Evolutionary conservation across 768 basidiomycete genomes (phyloP).

Genomic region (Pleurotus eryngii): DNA sequence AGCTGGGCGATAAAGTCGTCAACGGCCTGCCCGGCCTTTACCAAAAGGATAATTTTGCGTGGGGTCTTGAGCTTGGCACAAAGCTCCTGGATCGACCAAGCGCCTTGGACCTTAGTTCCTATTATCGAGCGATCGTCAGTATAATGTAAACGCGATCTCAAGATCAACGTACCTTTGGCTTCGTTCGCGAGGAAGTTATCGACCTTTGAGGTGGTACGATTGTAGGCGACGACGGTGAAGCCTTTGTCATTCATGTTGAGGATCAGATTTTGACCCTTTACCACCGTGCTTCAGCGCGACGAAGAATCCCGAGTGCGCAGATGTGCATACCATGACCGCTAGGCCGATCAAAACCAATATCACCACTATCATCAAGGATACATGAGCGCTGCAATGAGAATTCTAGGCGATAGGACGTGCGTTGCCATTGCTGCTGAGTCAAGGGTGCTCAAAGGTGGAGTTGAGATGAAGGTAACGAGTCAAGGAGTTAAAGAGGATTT

Average conservation of each 20-base stretch:
- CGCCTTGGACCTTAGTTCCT: constrained; percentile 96
- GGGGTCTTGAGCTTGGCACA: constrained; percentile 89
- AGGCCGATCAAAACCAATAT: constrained; percentile 98
- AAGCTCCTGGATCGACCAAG: constrained; percentile 91
- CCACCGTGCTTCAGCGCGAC: background rate
- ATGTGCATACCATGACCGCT: constrained; percentile 85
- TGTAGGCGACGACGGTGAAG: constrained; percentile 94
- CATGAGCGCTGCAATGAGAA: constrained; percentile 8
- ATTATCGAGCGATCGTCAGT: background rate
- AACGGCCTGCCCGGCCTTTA: constrained; percentile 96
- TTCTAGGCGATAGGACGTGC: constrained; percentile 40
- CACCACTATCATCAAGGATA: constrained; percentile 56
- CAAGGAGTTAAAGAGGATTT: constrained; percentile 7
- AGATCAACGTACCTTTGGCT: constrained; percentile 76
- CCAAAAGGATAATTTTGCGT: constrained; percentile 96
- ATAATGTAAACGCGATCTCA: too few species aligned
- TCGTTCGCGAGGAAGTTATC: constrained; percentile 94
- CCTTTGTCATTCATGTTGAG: constrained; percentile 99
- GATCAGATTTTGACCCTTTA: constrained; percentile 92
- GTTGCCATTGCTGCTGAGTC: constrained; percentile 39
- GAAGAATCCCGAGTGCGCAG: background rate
- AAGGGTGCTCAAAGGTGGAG: constrained; percentile 30
- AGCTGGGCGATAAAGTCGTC: constrained; percentile 94
- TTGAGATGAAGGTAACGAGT: constrained; percentile 17
- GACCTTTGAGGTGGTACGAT: constrained; percentile 95